A percentile compares a stretch with the other conserved stretches of the same genome.
Evolutionary conservation across 2,329 filamentous ascomycete genomes (phyloP).

Genomic region (Xylaria sp.): DNA sequence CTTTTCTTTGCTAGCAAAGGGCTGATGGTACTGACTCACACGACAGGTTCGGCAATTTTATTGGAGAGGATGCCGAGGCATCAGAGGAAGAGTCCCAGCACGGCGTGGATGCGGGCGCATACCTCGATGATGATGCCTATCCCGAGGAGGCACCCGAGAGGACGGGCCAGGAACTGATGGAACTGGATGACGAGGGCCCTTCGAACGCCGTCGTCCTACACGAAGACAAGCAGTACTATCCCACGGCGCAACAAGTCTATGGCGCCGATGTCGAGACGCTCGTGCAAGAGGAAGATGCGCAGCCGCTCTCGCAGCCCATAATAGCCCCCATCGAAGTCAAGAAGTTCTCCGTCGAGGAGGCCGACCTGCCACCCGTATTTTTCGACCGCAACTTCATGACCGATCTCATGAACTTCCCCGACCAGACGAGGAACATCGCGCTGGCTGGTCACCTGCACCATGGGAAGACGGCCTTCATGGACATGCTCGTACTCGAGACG

Average conservation of each 20-base stretch:
- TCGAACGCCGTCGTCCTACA: constrained; percentile 98
- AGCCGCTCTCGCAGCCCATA: constrained; percentile 91
- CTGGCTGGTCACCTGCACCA: constrained; percentile 94
- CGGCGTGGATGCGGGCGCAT: constrained; percentile 78
- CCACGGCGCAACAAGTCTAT: constrained; percentile 96
- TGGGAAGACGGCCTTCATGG: constrained; percentile 97
- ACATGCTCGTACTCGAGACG: constrained; percentile 96
- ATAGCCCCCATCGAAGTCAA: constrained; percentile 93
- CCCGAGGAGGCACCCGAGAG: constrained; percentile 71
- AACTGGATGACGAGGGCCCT: constrained; percentile 87
- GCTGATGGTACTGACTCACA: constrained; percentile 32
- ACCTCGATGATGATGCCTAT: constrained; percentile 86
- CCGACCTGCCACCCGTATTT: constrained; percentile 86
- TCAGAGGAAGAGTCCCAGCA: constrained; percentile 88
- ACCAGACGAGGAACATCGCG: constrained; percentile 92
- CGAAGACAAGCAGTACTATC: constrained; percentile 99
- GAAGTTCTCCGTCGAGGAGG: constrained; percentile 94
- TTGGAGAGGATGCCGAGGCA: constrained; percentile 86
- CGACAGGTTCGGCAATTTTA: constrained; percentile 93
- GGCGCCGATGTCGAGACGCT: constrained; percentile 93
- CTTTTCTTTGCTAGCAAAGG: background rate
- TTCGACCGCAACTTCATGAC: constrained; percentile 94
- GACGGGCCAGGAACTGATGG: constrained; percentile 88
- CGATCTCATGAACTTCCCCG: constrained; percentile 94
- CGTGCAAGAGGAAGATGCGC: constrained; percentile 96